Base-by-base conservation (phyloP, 192 early-diverging fungal genomes). In the Funneliformis mosseae region DNA sequence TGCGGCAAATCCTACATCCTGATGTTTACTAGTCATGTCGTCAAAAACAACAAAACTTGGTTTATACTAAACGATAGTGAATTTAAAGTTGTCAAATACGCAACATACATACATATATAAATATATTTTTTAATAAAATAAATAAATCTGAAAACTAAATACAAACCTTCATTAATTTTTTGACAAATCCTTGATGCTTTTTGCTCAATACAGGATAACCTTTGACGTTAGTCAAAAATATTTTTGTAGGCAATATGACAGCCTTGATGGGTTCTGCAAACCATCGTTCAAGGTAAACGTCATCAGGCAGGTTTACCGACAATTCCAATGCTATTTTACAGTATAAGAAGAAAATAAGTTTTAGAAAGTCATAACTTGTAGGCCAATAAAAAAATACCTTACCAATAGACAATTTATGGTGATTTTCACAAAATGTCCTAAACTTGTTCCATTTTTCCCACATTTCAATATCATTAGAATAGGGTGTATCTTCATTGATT, bases 171-270 rank as follows among this genome's bases (percentile, higher is more conserved):
- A 89, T 84, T 5, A 96, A 77, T 45, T 82, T 81, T 27, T 86
- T 82, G 21, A 94, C 81, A 78, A 96, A 89, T 1, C 72, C 45
- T 85, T 99, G 98, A 79, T 96, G 91, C 0, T 74, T 69, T 80
- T 95, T 95, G 39, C 88, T 87, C 39, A 99, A 89, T 48, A 98
- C 98, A 11, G 98, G 97, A 80, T 90, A 97, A 3, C 95, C 95
- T 74, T 92, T 93, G 45, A 84, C 83, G 84, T 98, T 98, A 8
- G 81, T 81, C 7, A 95, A 76, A 78, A 99, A 99, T 43, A 94
- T 81, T 21, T 83, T 50, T 14, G 90, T 90, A 4, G 94, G 91
- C 9, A 99, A 60, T 50, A 96, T 88, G 5, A 98, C 85, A 2
- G 88, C 82, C 75, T 91, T 89, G 23, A 99, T 86, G 0, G 98